Evolutionary conservation across 2,329 filamentous ascomycete genomes (phyloP).

Genomic region (Xylariaceae sp.): DNA sequence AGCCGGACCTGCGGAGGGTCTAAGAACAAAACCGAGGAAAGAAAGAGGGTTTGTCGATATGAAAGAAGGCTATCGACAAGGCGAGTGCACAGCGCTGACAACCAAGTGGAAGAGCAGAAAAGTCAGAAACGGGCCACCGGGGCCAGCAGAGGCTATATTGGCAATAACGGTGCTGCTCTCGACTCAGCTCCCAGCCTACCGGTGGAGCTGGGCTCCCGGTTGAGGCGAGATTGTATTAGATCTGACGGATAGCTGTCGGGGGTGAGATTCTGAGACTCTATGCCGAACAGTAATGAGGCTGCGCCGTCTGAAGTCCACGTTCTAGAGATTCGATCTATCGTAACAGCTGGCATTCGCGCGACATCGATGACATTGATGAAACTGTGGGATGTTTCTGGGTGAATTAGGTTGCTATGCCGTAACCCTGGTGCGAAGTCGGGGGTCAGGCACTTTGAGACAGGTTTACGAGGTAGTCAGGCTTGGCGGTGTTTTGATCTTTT

Average conservation of each 20-base stretch:
- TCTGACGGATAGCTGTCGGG: constrained; percentile 31
- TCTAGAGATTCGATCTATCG: constrained; percentile 49
- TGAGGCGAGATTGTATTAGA: constrained; percentile 41
- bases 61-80: constrained; percentile 52
- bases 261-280: constrained; percentile 39
- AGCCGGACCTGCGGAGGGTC: constrained; percentile 50
- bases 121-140: constrained; percentile 22
- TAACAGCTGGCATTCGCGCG: constrained; percentile 52
- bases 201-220: constrained; percentile 33
- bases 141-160: constrained; percentile 37
- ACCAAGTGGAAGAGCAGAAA: constrained; percentile 29
- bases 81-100: constrained; percentile 48
- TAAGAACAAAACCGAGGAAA: constrained; percentile 24
- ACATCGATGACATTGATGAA: constrained; percentile 34
- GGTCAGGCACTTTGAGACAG: constrained; percentile 19
- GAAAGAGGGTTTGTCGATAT: constrained; percentile 39
- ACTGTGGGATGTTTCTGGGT: constrained; percentile 6
- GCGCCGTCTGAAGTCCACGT: constrained; percentile 46
- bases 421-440: constrained; percentile 12
- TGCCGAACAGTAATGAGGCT: constrained; percentile 35
- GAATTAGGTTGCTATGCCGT: constrained; percentile 8
- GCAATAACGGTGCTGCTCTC: constrained; percentile 37
- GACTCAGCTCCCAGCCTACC: constrained; percentile 28
- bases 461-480: constrained; percentile 10
- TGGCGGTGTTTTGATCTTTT: constrained; percentile 12